These are phyloP conservation scores for Fraxinus velutina DNA, from an alignment of 305 asterid species.

Conservation along the genomic window DNA sequence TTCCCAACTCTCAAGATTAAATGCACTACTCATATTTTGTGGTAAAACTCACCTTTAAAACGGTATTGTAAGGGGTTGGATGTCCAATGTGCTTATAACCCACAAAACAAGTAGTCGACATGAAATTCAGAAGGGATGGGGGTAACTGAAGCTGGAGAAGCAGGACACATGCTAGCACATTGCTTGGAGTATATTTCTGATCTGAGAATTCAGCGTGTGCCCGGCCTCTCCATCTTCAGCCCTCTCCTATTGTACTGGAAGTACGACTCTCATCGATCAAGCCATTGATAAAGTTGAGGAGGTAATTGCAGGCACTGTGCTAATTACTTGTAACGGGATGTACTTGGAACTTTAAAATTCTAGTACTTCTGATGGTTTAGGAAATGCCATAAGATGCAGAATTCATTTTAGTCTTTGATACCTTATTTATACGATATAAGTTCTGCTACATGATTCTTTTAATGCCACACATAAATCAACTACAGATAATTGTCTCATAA, in stretches of 20 bases:
- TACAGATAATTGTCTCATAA: neutral
- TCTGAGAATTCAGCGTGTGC: constrained; percentile 22
- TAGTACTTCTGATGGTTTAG: neutral
- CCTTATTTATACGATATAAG: neutral
- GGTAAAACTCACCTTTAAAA: neutral
- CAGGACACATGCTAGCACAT: constrained; percentile 26
- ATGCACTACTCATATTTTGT: neutral
- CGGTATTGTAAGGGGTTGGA: neutral
- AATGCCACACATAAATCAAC: neutral
- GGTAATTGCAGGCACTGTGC: neutral
- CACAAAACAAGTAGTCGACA: neutral
- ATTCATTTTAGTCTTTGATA: neutral
- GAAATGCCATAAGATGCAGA: neutral
- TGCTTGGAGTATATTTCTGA: neutral
- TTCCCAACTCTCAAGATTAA: neutral
- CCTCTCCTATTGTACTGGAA: neutral
- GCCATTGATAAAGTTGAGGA: neutral
- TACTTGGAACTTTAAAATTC: neutral
- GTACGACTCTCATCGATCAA: neutral
- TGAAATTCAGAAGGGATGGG: neutral
- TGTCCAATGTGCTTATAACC: neutral
- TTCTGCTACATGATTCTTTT: neutral
- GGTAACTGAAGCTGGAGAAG: constrained; percentile 23
- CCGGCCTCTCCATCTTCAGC: constrained; percentile 22
- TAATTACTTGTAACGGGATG: neutral